A percentile compares a stretch with the other conserved stretches of the same genome.
Evolutionary conservation across 2,329 filamentous ascomycete species (phyloP).

Genomic region (Cercospora canescens): DNA sequence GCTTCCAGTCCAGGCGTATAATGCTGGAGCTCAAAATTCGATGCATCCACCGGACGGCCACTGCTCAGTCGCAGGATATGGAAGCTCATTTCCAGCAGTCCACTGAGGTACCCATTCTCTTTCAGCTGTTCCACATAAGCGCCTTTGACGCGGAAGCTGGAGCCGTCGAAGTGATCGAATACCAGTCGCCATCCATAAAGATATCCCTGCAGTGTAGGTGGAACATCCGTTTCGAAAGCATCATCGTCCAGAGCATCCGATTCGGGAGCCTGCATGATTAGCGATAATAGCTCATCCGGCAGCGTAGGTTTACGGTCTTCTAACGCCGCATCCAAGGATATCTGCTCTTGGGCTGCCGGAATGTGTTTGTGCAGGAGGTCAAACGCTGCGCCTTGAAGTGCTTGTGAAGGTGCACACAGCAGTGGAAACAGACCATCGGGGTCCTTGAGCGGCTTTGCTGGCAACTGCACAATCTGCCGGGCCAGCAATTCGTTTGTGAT

Average conservation of each 20-base stretch:
- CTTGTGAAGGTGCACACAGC: constrained; percentile 71
- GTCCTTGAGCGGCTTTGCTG: constrained; percentile 53
- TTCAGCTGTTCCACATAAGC: constrained; percentile 81
- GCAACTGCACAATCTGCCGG: constrained; percentile 65
- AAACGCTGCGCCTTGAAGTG: constrained; percentile 79
- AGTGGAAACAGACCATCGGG: constrained; percentile 71
- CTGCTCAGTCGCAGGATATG: constrained; percentile 79
- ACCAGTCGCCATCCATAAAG: constrained; percentile 86
- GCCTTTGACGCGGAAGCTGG: constrained; percentile 72
- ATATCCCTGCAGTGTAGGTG: constrained; percentile 72
- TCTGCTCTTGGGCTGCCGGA: constrained; percentile 73
- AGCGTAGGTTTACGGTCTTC: constrained; percentile 72
- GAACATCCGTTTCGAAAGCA: constrained; percentile 65
- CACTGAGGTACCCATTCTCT: constrained; percentile 65
- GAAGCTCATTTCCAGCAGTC: constrained; percentile 76
- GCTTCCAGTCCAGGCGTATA: constrained; percentile 61
- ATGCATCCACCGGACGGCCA: constrained; percentile 68
- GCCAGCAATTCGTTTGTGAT: constrained; percentile 76
- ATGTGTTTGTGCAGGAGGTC: constrained; percentile 78
- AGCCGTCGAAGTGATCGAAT: constrained; percentile 72
- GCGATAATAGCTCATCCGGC: constrained; percentile 80
- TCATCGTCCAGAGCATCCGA: constrained; percentile 67
- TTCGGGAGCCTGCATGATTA: constrained; percentile 76
- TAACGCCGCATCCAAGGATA: constrained; percentile 74
- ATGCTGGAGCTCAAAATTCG: constrained; percentile 68